Base-by-base conservation (phyloP, 2,329 filamentous ascomycete species). In the Scytalidium lignicola region DNA sequence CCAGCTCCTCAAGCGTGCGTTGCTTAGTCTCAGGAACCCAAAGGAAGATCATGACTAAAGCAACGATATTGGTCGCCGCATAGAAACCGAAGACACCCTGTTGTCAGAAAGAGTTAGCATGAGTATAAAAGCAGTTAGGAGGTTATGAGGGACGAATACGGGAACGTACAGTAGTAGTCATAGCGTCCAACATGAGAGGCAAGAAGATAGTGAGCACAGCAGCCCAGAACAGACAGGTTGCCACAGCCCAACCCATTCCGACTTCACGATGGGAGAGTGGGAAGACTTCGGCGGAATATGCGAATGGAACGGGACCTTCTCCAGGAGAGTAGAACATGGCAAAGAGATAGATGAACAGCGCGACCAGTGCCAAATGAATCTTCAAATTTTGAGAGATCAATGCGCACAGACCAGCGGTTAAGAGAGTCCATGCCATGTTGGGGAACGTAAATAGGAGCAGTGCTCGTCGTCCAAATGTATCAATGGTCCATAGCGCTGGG, bases 251-350 rank as follows among this genome's bases (percentile, higher is more conserved):
- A 0, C 76, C 77, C 85, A 88, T 88, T 49, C 85, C 85, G 20
- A 87, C 74, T 61, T 88, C 85, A 58, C 85, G 76, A 62, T 88
- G 83, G 1, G 81, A 84, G 1, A 87, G 74, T 0, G 85, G 84
- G 62, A 84, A 88, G 1, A 86, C 81, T 63, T 88, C 85, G 40
- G 84, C 82, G 4, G 75, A 78, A 66, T 87, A 87, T 0, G 80
- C 79, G 60, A 83, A 87, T 0, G 83, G 83, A 7, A 87, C 83
- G 0, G 85, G 78, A 0, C 85, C 85, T 64, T 88, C 84, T 2
- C 76, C 81, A 1, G 80, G 79, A 0, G 79, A 82, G 67, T 84
- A 84, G 59, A 82, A 82, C 2, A 76, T 78, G 1, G 72, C 75
- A 53, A 83, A 85, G 6, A 84, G 53, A 66, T 78, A 83, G 40